These are phyloP conservation scores for Helianthus tuberosus DNA, from an alignment of 129 eudicot species.

Conservation along the genomic window DNA sequence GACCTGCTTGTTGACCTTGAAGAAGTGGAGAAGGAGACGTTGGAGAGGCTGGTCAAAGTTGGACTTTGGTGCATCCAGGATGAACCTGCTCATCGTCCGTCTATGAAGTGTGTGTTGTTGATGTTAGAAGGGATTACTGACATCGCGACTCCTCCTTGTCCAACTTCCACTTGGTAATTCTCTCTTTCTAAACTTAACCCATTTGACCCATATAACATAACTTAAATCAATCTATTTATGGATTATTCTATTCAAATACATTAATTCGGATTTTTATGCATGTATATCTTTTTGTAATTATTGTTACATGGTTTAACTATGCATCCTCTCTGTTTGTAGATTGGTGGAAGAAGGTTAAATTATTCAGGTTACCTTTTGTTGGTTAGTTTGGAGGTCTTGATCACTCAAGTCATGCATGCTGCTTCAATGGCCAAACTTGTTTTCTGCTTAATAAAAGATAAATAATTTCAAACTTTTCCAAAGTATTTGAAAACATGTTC, in stretches of 20 bases:
- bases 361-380: background rate
- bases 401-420: background rate
- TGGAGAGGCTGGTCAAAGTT: background rate
- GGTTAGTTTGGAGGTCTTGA: no score
- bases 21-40: background rate
- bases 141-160: slow-evolving; percentile 8
- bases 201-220: background rate
- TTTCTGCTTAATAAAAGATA: no score
- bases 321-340: slow-evolving; percentile 9
- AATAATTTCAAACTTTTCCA: no score
- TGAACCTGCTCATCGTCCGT: slow-evolving; percentile 8
- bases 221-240: background rate
- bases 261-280: background rate
- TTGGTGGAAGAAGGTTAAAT: slow-evolving; percentile 1
- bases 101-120: slow-evolving; percentile 11
- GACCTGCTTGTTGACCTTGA: background rate
- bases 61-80: slow-evolving; percentile 9
- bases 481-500: no score
- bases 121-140: slow-evolving; percentile 10
- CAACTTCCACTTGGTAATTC: background rate
- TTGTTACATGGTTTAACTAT: background rate
- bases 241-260: background rate
- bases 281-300: background rate
- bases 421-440: background rate
- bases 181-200: background rate